Base-by-base conservation (phyloP, 2,329 filamentous ascomycete species). In the Alternaria brassicicola region DNA sequence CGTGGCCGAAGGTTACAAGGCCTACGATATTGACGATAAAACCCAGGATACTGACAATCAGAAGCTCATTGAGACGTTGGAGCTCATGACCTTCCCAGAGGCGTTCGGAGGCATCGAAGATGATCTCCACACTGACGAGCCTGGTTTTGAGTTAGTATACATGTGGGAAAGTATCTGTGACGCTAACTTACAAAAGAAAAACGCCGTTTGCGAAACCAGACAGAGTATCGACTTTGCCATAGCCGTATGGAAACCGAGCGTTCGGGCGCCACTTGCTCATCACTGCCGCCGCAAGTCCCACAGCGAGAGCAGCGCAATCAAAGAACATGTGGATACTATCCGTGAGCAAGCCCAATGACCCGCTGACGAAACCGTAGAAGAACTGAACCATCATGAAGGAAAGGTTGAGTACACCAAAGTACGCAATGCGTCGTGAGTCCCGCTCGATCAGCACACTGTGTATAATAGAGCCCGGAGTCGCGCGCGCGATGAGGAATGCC, bases 281-380 rank as follows among this genome's bases (percentile, higher is more conserved):
- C 6, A 99, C 93, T 2, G 94, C 90, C 26, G 95, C 95, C 68
- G 94, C 89, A 9, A 99, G 83, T 10, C 95, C 95, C 33, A 99
- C 93, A 1, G 91, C 87, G 26, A 99, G 84, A 19, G 94, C 95
- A 33, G 97, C 88, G 67, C 95, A 99, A 78, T 99, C 95, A 70
- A 99, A 98, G 72, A 99, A 94, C 95, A 99, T 99, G 79, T 99
- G 95, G 63, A 99, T 95, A 71, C 93, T 98, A 78, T 99, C 95
- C 66, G 93, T 97, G 17, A 99, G 86, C n/a, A 99, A 84, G 3
- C 95, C 95, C 5, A 99, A 82, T 0, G 95, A 99, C 66, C 96
- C 93, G 3, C 93, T 98, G 10, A 95, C 80, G 69, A 95, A 96
- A 47, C 95, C 95, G 72, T 99, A 99, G 61, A 94, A 92, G 38